Evolutionary conservation across 2,329 filamentous ascomycete genomes (phyloP), one percentile per base, ranked within the genome.

Genomic region (Fusarium sp.): DNA sequence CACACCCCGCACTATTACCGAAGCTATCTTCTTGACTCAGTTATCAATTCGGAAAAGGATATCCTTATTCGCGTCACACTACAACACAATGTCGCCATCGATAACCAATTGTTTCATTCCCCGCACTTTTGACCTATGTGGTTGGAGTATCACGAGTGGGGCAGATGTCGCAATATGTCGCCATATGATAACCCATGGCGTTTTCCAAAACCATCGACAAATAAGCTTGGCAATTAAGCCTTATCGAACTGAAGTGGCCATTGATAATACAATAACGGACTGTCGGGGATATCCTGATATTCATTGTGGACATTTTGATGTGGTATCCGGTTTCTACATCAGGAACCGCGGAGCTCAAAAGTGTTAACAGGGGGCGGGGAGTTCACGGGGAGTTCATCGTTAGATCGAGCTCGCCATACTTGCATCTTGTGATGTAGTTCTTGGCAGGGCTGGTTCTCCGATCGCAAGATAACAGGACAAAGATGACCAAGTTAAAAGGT

Each of bases 351-450:
- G 11, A 18, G 22, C 6, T 5, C 13, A 4, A 11, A 34, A 5
- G n/a, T 9, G 2, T 3, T 13, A 1, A 25, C 2, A 7, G 0
- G 29, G 29, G 34, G 13, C 4, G 1, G 1, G 3, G 0, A 5
- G 20, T 8, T 7, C 4, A 5, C 2, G 29, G 11, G 13, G 8
- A 37, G 24, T 4, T 8, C 18, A 6, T 42, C 24, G 11, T 2
- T 13, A n/a, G 2, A 3, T 10, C 1, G 7, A 61, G 45, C 59
- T 62, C 59, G 57, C 20, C 45, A 62, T 62, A 30, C 0, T 8
- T 53, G 18, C 13, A 22, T 10, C 13, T 25, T 7, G 24, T 34
- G 4, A 16, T 27, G n/a, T 27, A 2, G 3, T n/a, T 4, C 4
- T 14, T 7, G n/a, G 22, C 12, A 10, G 12, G 11, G 3, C 3